Percentiles rank a stretch among this genome's conserved stretches.
phyloP scores from a whole-genome alignment of 1,139 yeast genomes.

The Yamadazyma triangularis region DNA sequence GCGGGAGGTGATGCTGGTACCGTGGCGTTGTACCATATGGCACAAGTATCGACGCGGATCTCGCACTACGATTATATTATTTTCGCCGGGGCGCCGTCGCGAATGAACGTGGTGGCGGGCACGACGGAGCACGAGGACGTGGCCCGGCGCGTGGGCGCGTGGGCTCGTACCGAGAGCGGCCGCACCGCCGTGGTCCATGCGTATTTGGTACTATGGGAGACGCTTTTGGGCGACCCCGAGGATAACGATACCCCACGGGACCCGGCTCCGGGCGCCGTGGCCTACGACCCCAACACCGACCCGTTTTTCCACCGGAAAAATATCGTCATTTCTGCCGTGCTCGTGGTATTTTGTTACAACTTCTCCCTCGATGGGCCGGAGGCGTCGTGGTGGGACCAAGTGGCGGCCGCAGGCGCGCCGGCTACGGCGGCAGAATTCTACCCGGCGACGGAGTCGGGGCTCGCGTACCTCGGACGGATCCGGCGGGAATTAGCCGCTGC shows the following conservation, averaged over 20 bases:
- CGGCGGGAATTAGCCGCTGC: conserved; percentile 30
- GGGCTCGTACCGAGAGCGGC: conserved; percentile 29
- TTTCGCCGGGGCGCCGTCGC: conserved; percentile 71
- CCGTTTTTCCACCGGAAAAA: conserved; percentile 54
- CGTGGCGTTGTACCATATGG: conserved; percentile 50
- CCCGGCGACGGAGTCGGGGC: conserved; percentile 31
- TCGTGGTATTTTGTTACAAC: conserved; percentile 58
- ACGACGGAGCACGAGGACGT: conserved; percentile 46
- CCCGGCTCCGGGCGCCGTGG: conserved; percentile 30
- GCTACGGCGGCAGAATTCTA: conserved; percentile 10
- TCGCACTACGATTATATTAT: conserved; percentile 70
- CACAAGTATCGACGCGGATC: conserved; percentile 60
- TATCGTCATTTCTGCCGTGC: conserved; percentile 46
- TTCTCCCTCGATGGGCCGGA: conserved; percentile 49
- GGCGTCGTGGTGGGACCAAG: no score
- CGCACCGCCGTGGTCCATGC: conserved; percentile 51
- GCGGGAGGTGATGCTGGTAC: background rate
- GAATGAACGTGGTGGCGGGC: conserved; percentile 66
- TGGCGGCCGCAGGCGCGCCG: no score
- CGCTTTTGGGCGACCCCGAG: no score
- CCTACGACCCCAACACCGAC: conserved; percentile 47
- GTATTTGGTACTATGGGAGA: conserved; percentile 53
- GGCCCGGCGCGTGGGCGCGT: conserved; percentile 42
- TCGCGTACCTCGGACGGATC: conserved; percentile 30
- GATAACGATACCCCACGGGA: no score